phyloP scores from a whole-genome alignment of 768 basidiomycete species.

The Boletales sp. region DNA sequence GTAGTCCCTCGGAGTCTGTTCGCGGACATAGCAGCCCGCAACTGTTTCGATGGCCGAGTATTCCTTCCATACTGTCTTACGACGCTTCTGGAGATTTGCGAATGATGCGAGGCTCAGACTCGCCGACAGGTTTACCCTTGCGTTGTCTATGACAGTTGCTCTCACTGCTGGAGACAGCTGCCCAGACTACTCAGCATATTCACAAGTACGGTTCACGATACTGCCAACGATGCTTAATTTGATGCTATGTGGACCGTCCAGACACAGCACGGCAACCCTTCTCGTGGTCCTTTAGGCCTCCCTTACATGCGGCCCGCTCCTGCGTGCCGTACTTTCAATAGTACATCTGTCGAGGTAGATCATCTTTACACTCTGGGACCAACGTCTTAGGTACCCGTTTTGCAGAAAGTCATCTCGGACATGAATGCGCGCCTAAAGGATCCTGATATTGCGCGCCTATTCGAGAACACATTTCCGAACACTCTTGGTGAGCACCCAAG shows the following conservation, averaged over 20 bases:
- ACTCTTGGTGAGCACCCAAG: conserved; percentile 54
- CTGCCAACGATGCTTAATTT: background rate
- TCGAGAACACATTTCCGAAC: conserved; percentile 82
- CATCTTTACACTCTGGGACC: background rate
- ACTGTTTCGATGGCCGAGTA: background rate
- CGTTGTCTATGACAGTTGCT: conserved; percentile 21
- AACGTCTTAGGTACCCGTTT: background rate
- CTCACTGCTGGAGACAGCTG: conserved; percentile 37
- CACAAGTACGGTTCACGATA: conserved; percentile 38
- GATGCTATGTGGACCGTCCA: conserved; percentile 20
- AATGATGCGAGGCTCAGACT: conserved; percentile 21
- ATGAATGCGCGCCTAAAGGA: conserved; percentile 71
- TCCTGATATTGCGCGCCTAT: conserved; percentile 72
- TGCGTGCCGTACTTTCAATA: conserved; percentile 73
- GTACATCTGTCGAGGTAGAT: conserved; percentile 66
- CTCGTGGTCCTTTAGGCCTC: conserved; percentile 55
- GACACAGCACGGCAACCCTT: conserved; percentile 58
- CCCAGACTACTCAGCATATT: conserved; percentile 60
- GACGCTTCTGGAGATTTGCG: conserved; percentile 7
- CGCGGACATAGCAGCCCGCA: background rate
- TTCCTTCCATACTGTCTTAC: conserved; percentile 2
- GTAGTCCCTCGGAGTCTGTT: background rate
- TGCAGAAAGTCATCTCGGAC: conserved; percentile 67
- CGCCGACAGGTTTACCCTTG: conserved; percentile 14
- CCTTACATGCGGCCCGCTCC: conserved; percentile 72